Evolutionary conservation across 2,329 filamentous ascomycete species (phyloP).

Genomic region (Aspergillus sergii): DNA sequence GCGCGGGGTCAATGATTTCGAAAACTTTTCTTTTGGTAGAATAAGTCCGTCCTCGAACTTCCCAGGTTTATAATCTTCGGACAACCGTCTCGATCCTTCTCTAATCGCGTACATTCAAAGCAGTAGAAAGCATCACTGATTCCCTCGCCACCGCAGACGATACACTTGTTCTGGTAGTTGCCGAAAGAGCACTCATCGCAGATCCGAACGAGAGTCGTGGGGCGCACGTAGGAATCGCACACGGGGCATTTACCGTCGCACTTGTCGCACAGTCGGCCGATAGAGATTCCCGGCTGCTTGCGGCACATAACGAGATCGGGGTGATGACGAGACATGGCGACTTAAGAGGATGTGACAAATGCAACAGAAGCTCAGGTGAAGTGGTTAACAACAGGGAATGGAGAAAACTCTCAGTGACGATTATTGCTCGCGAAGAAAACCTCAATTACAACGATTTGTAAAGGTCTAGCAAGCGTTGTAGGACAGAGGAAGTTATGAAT

Average conservation of each 20-base stretch:
- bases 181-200: constrained; percentile 99
- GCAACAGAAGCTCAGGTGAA: background rate
- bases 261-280: constrained; percentile 98
- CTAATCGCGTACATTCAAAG: constrained; percentile 94
- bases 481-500: background rate
- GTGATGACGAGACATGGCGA: constrained; percentile 86
- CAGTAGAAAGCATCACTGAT: constrained; percentile 99
- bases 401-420: background rate
- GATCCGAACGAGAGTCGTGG: constrained; percentile 94
- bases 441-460: background rate
- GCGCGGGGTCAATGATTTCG: constrained; percentile 42
- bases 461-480: background rate
- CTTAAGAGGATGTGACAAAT: background rate
- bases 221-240: constrained; percentile 97
- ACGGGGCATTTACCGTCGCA: constrained; percentile 99
- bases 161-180: constrained; percentile 99
- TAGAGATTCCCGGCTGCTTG: constrained; percentile 95
- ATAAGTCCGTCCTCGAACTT: constrained; percentile 90
- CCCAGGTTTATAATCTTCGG: constrained; percentile 99
- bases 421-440: too few species aligned
- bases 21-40: constrained; percentile 70
- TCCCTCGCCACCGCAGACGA: constrained; percentile 96
- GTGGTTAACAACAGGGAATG: background rate
- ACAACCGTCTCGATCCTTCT: constrained; percentile 96
- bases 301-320: constrained; percentile 99